Percentiles rank a stretch among this genome's conserved stretches.
phyloP scores from a whole-genome alignment of 257 asterid genomes.

The Solanum ossicruentum region DNA sequence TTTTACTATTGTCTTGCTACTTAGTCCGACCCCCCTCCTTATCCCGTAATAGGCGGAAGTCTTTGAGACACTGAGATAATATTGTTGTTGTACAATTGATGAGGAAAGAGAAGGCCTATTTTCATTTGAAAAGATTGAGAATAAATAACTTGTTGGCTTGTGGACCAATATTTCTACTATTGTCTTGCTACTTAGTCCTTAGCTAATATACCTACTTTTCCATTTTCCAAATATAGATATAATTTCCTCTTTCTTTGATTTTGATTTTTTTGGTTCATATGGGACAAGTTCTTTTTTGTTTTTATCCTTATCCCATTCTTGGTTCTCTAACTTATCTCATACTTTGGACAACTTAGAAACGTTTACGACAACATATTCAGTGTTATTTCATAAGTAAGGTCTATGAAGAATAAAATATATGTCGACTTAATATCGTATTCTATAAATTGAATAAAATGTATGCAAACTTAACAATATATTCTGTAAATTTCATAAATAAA shows the following conservation, averaged over 20 bases:
- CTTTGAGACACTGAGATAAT: no score
- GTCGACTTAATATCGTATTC: no score
- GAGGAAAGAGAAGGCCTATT: slow-evolving; percentile 5
- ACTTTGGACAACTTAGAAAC: background rate
- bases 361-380: no score
- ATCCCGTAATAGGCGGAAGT: no score
- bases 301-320: background rate
- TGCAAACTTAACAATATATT: no score
- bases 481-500: no score
- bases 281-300: background rate
- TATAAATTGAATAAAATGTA: no score
- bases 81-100: no score
- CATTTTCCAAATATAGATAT: background rate
- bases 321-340: background rate
- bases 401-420: no score
- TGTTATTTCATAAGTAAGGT: no score
- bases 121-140: background rate
- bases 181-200: background rate
- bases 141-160: background rate
- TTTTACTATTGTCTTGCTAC: background rate
- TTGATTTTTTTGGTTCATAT: background rate
- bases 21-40: no score
- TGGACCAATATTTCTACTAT: slow-evolving; percentile 4
- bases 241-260: slow-evolving; percentile 6
- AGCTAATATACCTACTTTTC: background rate